Conservation (phyloP, 2,329 filamentous ascomycete species). For the Xylaria sp. region DNA sequence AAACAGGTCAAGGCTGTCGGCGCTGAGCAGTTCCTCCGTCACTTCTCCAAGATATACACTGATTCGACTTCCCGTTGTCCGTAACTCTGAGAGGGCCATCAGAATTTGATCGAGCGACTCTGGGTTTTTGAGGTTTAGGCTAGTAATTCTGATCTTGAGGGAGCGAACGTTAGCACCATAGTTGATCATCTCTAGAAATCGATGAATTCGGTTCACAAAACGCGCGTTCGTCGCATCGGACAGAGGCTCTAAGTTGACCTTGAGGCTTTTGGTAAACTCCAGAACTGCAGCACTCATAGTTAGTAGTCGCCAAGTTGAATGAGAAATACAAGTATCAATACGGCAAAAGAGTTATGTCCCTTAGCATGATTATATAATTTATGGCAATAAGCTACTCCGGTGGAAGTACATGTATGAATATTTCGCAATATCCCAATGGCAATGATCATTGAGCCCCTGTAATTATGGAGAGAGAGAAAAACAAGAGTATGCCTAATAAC, state of each 20-base stretch:
- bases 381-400: not conserved
- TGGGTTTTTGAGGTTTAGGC: not conserved
- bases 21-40: constrained; percentile 20
- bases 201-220: constrained; percentile 27
- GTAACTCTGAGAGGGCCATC: constrained; percentile 15
- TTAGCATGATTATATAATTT: no score
- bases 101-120: constrained; percentile 23
- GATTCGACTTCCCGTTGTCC: constrained; percentile 13
- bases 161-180: constrained; percentile 25
- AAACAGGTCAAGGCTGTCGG: not conserved
- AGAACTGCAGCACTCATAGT: constrained; percentile 2
- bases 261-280: constrained; percentile 26
- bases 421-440: not conserved
- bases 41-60: constrained; percentile 26
- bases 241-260: constrained; percentile 28
- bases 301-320: not conserved
- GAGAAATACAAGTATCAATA: not conserved
- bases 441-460: not conserved
- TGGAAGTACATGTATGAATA: not conserved
- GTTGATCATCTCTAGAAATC: constrained; percentile 16
- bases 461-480: not conserved
- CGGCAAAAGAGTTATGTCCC: not conserved
- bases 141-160: constrained; percentile 24
- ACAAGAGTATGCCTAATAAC: not conserved
- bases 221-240: constrained; percentile 23